Evolutionary conservation across 2,329 filamentous ascomycete genomes (phyloP), one percentile per base, ranked within the genome.

Genomic region (Microdochium paspali): DNA sequence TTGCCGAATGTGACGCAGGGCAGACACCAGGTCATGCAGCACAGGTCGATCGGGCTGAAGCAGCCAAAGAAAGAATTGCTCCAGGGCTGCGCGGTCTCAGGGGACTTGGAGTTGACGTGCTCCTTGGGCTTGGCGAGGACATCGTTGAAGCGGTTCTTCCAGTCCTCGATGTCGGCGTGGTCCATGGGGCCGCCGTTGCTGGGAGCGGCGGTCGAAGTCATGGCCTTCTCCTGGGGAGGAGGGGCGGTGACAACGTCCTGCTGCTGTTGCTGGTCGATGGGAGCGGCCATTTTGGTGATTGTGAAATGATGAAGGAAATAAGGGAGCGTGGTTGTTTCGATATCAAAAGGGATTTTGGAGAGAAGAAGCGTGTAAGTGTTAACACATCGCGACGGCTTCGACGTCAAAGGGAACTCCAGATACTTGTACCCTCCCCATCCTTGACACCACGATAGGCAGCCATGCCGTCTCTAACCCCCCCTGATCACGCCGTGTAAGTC

Each of bases 1-100:
- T 70, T 71, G 58, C 70, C 70, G 44, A 73, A 74, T 28, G 69
- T 72, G 26, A 74, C 60, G 51, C 71, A 74, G 2, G 72, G 71
- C 24, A 71, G 51, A 51, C 66, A 74, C 53, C 63, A 74, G 15
- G 67, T 65, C 46, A 72, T 60, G n/a, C 71, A 52, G 56, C 71
- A 74, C 1, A 65, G 62, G 46, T 68, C 64, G 46, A 72, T 61
- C 23, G 71, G 71, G 50, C 51, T 62, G 58, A 67, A 69, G 64
- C 70, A 74, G 49, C 63, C 64, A 43, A 71, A 73, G 56, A 74
- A 66, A 46, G 61, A 53, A 42, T 58, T 58, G 50, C 54, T 54
- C 70, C 70, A 74, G 10, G 65, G 48, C 54, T 65, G 59, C 0
- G 70, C 51, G 23, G 53, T 54, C 21, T 58, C 61, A 12, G 67